Base-by-base conservation (phyloP, 2,329 filamentous ascomycete genomes). In the Aspergillus sp. region DNA sequence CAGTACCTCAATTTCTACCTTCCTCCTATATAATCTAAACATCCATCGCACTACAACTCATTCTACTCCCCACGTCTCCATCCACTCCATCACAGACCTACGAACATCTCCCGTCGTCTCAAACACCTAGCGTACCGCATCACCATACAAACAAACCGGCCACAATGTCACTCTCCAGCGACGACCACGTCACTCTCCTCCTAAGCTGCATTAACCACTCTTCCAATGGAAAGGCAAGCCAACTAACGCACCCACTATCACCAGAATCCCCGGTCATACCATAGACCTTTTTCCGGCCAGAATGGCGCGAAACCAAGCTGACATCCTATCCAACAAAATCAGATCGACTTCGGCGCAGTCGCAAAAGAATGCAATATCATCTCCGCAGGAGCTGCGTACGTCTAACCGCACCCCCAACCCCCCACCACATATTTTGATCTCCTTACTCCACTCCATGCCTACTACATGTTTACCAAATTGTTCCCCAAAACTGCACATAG, bases 361-460 rank as follows among this genome's bases (percentile, higher is more conserved):
- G 85, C 85, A 11, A 75, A 79, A 15, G 86, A 89, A 64, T 84
- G 86, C 42, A 74, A 71, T 20, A 88, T 90, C 38, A 79, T 87
- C 34, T 79, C 75, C 71, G 89, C 88, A 73, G 86, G 82, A 13
- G 88, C 88, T 20, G 88, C 87, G 88, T 90, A 81, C 80, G 87
- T 82, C 24, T 24, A 34, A 12, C 22, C 20, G 1, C 45, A 5
- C 34, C n/a, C n/a, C n/a, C n/a, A n/a, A 34, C 32, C 36, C 18
- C 5, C 22, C 20, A 22, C n/a, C 47, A n/a, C 26, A 42, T 5
- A 15, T 17, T 39, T n/a, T 1, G 17, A 1, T 47, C 43, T 20
- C 39, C 42, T 22, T 32, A 15, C 24, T 51, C 43, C 48, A 34
- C 54, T 32, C 13, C 26, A 11, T 11, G 26, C 9, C 26, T 30